Percentiles rank a stretch among this genome's conserved stretches.
Conservation (phyloP, 805 yeast species). For the Starmerella etchellsii region DNA sequence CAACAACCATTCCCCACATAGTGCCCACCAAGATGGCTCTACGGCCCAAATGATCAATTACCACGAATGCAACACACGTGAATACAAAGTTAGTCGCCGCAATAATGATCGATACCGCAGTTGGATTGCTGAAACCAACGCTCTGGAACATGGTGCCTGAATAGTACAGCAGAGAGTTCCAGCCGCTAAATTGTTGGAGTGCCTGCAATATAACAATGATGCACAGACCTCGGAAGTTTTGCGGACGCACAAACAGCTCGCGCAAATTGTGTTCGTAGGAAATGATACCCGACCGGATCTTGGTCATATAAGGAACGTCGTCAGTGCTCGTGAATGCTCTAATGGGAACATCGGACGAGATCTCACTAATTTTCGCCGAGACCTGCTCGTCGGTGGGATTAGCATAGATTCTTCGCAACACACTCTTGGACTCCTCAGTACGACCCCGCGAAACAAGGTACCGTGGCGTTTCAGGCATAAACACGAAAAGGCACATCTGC, state of each 20-base stretch:
- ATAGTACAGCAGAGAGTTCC: slow-evolving; percentile 92
- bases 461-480: slow-evolving; percentile 94
- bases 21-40: slow-evolving; percentile 65
- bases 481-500: slow-evolving; percentile 64
- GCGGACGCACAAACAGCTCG: slow-evolving; percentile 27
- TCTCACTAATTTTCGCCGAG: slow-evolving; percentile 52
- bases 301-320: slow-evolving; percentile 13
- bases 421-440: slow-evolving; percentile 50
- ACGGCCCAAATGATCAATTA: slow-evolving; percentile 81
- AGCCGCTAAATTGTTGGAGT: slow-evolving; percentile 92
- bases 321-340: slow-evolving; percentile 20
- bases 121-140: slow-evolving; percentile 75
- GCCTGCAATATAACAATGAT: slow-evolving; percentile 92
- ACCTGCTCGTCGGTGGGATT: slow-evolving; percentile 53
- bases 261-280: slow-evolving; percentile 23
- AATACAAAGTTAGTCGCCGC: slow-evolving; percentile 91
- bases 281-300: slow-evolving; percentile 18
- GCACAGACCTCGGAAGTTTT: slow-evolving; percentile 77
- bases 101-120: slow-evolving; percentile 88
- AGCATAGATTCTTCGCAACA: slow-evolving; percentile 49
- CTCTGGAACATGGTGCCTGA: slow-evolving; percentile 84
- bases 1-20: slow-evolving; percentile 72
- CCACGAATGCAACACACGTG: slow-evolving; percentile 71
- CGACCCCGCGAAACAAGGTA: slow-evolving; percentile 63
- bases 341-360: slow-evolving; percentile 19